Base-by-base conservation (phyloP, 805 yeast genomes). In the Blastobotrys muscicola region DNA sequence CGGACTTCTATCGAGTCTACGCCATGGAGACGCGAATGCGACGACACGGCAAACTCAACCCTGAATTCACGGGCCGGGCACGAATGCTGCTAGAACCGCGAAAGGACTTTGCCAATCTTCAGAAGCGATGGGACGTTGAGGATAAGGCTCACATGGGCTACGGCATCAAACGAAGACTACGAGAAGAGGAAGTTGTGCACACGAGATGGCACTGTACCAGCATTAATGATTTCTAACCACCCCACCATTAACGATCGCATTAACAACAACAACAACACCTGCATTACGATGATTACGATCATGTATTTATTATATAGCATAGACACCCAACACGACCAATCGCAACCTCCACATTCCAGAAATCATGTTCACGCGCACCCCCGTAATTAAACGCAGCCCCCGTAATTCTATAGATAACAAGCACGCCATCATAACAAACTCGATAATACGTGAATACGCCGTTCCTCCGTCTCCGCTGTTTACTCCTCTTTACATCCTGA, bases 1-100 rank as follows among this genome's bases (percentile, higher is more conserved):
- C 64, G 14, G 57, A 56, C 29, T 62, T 60, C 43, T 52, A 60
- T 36, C 59, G 64, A 10, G 45, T 61, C 15, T 51, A 57, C 32
- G 67, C 67, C 2, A 47, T 62, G 36, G 67, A 62, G 43, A 49
- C 54, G 26, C 47, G 53, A 31, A 61, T 62, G 66, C 52, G 64
- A 23, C 45, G 47, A 23, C 47, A 53, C 38, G 66, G 65, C 26
- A 62, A 62, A 44, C 51, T 62, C 20, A 58, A 59, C 41, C 52
- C 51, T 8, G 58, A 50, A 37, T 59, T 58, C 41, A 52, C 44
- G 36, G 64, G 63, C 13, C 54, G 58, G 33, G 64, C 62, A 10
- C 51, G 52, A 29, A 57, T 58, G 64, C 43, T 58, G 31, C 45
- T 58, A 32, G 57, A 54, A 26, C 64, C 62, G 8, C 51, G 64